Evolutionary conservation across 2,329 filamentous ascomycete species (phyloP).

Genomic region (Curvularia sp.): DNA sequence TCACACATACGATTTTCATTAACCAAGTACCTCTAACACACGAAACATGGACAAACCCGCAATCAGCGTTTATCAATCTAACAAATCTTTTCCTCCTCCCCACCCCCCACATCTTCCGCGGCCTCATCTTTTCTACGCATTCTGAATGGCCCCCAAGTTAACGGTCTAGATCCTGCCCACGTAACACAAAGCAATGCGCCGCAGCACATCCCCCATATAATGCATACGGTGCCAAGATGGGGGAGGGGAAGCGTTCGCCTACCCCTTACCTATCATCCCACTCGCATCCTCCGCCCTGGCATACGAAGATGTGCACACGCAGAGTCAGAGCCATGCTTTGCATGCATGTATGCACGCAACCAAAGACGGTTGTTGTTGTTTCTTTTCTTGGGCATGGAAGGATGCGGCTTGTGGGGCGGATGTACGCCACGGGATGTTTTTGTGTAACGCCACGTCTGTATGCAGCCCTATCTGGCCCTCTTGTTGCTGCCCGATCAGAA

Average conservation of each 20-base stretch:
- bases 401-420: neutral
- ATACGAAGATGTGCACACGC: neutral
- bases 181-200: neutral
- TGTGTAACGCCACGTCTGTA: slow-evolving; percentile 4
- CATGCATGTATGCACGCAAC: neutral
- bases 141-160: neutral
- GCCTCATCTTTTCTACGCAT: neutral
- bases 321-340: slow-evolving; percentile 1
- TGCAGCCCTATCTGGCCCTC: slow-evolving; percentile 11
- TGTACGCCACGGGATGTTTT: neutral
- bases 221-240: slow-evolving; percentile 4
- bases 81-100: too few relatives aligned
- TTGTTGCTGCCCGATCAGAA: neutral
- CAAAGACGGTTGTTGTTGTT: neutral
- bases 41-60: too few relatives aligned
- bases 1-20: neutral
- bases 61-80: too few relatives aligned
- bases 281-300: neutral
- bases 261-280: slow-evolving; percentile 4
- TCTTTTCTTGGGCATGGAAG: neutral
- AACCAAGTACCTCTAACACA: neutral
- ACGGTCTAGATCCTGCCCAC: neutral
- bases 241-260: too few relatives aligned
- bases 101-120: too few relatives aligned
- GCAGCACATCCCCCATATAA: neutral